Percentiles rank a stretch among this genome's conserved stretches.
Conservation (phyloP, 2,329 filamentous ascomycete species). For the Trichoderma semiorbis region DNA sequence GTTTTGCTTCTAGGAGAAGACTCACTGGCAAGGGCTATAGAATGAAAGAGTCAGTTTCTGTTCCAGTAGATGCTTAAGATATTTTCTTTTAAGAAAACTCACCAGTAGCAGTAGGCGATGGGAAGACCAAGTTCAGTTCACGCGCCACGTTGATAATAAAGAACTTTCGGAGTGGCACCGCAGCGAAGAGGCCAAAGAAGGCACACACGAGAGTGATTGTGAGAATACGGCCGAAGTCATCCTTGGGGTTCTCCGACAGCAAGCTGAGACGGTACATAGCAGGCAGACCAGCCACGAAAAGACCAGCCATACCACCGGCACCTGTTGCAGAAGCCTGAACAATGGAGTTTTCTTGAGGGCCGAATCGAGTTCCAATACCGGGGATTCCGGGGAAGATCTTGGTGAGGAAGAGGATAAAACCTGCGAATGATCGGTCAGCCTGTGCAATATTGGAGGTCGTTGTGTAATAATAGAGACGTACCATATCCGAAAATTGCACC, state of each 20-base stretch:
- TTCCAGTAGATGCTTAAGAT: background rate
- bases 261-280: slow-evolving; percentile 57
- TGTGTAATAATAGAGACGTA: background rate
- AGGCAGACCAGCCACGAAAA: slow-evolving; percentile 58
- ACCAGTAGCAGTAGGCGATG: slow-evolving; percentile 54
- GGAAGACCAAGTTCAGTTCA: slow-evolving; percentile 58
- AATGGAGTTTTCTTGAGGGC: slow-evolving; percentile 61
- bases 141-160: slow-evolving; percentile 64
- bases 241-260: slow-evolving; percentile 45
- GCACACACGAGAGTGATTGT: slow-evolving; percentile 59
- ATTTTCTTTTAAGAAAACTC: background rate
- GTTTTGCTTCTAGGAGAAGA: background rate
- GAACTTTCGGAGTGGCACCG: slow-evolving; percentile 62
- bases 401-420: slow-evolving; percentile 52
- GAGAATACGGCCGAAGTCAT: slow-evolving; percentile 56
- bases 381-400: slow-evolving; percentile 47
- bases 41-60: background rate
- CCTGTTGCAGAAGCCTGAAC: slow-evolving; percentile 58
- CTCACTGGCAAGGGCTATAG: background rate
- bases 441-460: fast-evolving
- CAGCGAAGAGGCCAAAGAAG: slow-evolving; percentile 63
- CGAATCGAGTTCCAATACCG: slow-evolving; percentile 52
- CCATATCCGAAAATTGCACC: slow-evolving; percentile 58
- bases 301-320: slow-evolving; percentile 53
- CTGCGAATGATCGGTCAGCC: background rate